A percentile compares a stretch with the other conserved stretches of the same genome.
These are phyloP conservation scores for Fusarium devonianum DNA, from an alignment of 2,329 filamentous ascomycete species.

Conservation along the genomic window DNA sequence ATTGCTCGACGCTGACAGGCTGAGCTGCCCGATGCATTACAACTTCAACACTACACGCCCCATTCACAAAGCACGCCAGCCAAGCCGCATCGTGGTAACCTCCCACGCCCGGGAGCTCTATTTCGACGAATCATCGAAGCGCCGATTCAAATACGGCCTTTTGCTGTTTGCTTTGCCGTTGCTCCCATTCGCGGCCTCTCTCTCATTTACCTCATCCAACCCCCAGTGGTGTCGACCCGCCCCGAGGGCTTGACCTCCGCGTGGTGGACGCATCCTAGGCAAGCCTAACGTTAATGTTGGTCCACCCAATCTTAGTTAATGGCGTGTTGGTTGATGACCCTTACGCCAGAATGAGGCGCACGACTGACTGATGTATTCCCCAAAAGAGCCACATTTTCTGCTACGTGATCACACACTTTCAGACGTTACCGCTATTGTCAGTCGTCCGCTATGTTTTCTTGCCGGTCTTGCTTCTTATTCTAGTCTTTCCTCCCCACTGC, in stretches of 20 bases:
- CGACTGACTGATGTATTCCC: conserved; percentile 36
- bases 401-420: conserved; percentile 18
- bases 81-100: conserved; percentile 32
- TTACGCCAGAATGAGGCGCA: conserved; percentile 33
- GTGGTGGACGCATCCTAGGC: conserved; percentile 33
- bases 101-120: conserved; percentile 19
- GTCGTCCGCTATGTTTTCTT: conserved; percentile 10
- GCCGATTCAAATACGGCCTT: conserved; percentile 36
- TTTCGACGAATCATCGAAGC: conserved; percentile 35
- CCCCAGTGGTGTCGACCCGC: conserved; percentile 25
- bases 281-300: conserved; percentile 42
- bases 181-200: conserved; percentile 35
- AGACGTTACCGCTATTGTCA: conserved; percentile 16
- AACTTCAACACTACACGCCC: conserved; percentile 33
- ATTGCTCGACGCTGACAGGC: conserved; percentile 47
- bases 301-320: conserved; percentile 41
- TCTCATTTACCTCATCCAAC: conserved; percentile 25
- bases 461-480: conserved; percentile 19
- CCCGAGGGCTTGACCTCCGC: conserved; percentile 34
- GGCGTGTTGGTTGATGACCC: conserved; percentile 32
- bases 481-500: conserved; percentile 12
- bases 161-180: conserved; percentile 33
- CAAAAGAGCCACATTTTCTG: conserved; percentile 39
- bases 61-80: conserved; percentile 32
- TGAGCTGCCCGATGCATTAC: conserved; percentile 28